These are phyloP conservation scores for Tricholoma hemisulphureum DNA, from an alignment of 768 basidiomycete species.

Conservation along the genomic window DNA sequence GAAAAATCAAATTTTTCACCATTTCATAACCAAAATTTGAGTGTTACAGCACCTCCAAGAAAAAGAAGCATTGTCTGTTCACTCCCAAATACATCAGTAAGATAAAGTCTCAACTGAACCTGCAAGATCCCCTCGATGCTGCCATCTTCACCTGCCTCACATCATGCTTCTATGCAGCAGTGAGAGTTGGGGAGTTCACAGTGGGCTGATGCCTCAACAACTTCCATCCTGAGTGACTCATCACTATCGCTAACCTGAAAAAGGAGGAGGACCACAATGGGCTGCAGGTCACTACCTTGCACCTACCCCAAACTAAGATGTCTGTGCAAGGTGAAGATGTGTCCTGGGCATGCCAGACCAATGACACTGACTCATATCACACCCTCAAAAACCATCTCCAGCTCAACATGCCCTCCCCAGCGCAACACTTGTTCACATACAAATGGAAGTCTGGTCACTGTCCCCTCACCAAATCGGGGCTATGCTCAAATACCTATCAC, in stretches of 20 bases:
- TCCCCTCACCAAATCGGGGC: slow-evolving; percentile 29
- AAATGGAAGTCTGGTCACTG: too few species aligned
- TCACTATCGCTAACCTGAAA: neutral
- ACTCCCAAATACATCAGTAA: too few species aligned
- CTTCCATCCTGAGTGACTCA: neutral
- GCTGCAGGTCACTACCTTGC: slow-evolving; percentile 5
- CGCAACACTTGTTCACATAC: too few species aligned
- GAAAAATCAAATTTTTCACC: too few species aligned
- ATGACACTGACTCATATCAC: slow-evolving; percentile 6
- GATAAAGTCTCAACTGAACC: neutral
- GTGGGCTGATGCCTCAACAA: too few species aligned
- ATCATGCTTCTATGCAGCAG: neutral
- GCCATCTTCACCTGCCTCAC: neutral
- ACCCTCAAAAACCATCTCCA: too few species aligned
- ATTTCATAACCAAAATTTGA: too few species aligned
- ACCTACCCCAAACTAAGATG: too few species aligned
- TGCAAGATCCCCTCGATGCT: neutral
- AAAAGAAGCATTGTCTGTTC: too few species aligned
- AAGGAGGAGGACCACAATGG: neutral
- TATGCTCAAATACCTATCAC: slow-evolving; percentile 22
- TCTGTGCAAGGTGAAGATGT: too few species aligned
- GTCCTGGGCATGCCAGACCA: slow-evolving; percentile 13
- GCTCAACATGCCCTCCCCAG: too few species aligned
- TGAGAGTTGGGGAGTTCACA: neutral
- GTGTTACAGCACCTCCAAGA: too few species aligned